Evolutionary conservation across 139 green algal species (phyloP).

Genomic region (Tetraselmis chui): DNA sequence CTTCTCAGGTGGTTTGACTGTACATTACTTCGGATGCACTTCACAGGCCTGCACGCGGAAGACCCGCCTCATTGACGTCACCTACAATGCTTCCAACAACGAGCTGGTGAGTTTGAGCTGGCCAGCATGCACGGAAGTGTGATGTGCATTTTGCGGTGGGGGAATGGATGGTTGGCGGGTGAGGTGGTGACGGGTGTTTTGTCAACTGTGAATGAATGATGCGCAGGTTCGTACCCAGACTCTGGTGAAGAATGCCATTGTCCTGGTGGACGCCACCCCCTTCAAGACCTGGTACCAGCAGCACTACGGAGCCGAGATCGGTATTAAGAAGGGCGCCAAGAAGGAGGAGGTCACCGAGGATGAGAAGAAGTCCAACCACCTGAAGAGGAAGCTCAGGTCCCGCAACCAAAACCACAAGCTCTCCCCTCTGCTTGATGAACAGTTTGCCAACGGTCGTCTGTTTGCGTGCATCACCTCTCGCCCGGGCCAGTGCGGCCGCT

Average conservation of each 20-base stretch:
- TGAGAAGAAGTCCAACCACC: constrained; percentile 70
- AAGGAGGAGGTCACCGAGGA: constrained; percentile 35
- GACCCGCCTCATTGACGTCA: constrained; percentile 91
- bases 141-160: neutral
- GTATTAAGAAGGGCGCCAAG: constrained; percentile 69
- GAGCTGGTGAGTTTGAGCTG: constrained; percentile 74
- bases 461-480: constrained; percentile 70
- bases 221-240: constrained; percentile 89
- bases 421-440: constrained; percentile 67
- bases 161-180: neutral
- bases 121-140: neutral
- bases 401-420: constrained; percentile 45
- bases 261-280: constrained; percentile 88
- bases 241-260: constrained; percentile 95
- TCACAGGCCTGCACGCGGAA: constrained; percentile 82
- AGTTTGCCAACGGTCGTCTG: constrained; percentile 87
- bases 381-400: constrained; percentile 79
- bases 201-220: neutral
- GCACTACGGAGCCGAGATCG: constrained; percentile 95
- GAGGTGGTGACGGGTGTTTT: neutral
- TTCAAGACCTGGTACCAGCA: constrained; percentile 93
- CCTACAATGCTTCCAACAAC: constrained; percentile 99
- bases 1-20: no score
- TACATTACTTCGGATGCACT: no score
- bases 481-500: constrained; percentile 74